Evolutionary conservation across 78 protist species (phyloP).

Genomic region (Dictyostelium brefeldianum): DNA sequence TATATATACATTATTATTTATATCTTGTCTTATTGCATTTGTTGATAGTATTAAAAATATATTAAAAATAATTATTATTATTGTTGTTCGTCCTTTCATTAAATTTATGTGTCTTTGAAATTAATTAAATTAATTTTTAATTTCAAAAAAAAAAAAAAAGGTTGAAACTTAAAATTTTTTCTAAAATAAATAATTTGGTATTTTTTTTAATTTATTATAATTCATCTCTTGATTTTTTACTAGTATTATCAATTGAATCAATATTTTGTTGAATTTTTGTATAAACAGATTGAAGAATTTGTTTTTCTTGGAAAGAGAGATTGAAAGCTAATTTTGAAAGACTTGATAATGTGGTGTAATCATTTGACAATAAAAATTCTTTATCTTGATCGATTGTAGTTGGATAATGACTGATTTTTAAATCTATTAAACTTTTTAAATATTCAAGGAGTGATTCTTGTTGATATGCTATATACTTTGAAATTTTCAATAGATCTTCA

Average conservation of each 20-base stretch:
- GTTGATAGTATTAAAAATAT: too few relatives aligned
- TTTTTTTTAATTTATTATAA: background rate
- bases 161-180: too few relatives aligned
- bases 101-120: too few relatives aligned
- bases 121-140: too few relatives aligned
- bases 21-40: too few relatives aligned
- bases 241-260: background rate
- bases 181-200: too few relatives aligned
- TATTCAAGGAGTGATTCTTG: conserved; percentile 18
- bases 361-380: background rate
- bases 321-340: conserved; percentile 37
- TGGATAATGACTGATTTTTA: conserved; percentile 33
- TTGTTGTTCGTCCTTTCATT: too few relatives aligned
- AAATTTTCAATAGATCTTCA: conserved; percentile 59
- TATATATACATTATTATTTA: background rate
- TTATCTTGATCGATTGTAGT: conserved; percentile 29
- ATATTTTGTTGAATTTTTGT: conserved; percentile 22
- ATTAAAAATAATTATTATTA: too few relatives aligned
- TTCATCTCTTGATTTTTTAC: conserved; percentile 16
- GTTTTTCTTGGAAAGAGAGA: conserved; percentile 35
- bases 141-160: too few relatives aligned
- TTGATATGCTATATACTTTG: conserved; percentile 50
- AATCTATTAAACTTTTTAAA: conserved; percentile 6
- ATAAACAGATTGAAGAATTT: background rate
- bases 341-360: background rate